Percentiles rank a stretch among this genome's conserved stretches.
phyloP scores from a whole-genome alignment of 2,329 filamentous ascomycete species.

The Trichoderma endophyticum region DNA sequence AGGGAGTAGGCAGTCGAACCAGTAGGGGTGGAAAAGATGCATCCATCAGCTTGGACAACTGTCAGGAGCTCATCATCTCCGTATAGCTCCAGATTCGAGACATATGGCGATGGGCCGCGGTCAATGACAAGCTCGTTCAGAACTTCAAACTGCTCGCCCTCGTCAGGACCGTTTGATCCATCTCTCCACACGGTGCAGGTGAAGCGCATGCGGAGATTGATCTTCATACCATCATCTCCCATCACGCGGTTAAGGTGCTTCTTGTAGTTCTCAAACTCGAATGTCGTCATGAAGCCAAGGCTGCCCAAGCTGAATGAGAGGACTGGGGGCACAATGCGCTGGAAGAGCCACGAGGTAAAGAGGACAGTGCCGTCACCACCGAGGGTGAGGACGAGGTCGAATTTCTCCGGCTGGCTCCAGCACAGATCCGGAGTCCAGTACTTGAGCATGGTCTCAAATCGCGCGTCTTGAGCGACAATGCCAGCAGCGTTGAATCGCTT shows the following conservation, averaged over 20 bases:
- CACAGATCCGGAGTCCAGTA: slow-evolving; percentile 98
- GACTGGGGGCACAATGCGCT: slow-evolving; percentile 80
- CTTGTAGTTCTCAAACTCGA: slow-evolving; percentile 85
- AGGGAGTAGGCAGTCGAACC: slow-evolving; percentile 94
- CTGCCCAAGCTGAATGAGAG: slow-evolving; percentile 81
- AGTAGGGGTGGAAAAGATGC: slow-evolving; percentile 96
- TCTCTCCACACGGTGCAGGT: slow-evolving; percentile 94
- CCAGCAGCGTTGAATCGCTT: slow-evolving; percentile 79
- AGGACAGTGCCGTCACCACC: slow-evolving; percentile 85
- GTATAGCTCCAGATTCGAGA: slow-evolving; percentile 94
- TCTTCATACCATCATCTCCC: slow-evolving; percentile 93
- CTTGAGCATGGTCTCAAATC: slow-evolving; percentile 78
- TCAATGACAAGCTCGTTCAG: slow-evolving; percentile 98
- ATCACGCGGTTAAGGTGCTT: slow-evolving; percentile 83
- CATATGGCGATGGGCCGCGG: slow-evolving; percentile 91
- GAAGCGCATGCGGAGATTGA: slow-evolving; percentile 97
- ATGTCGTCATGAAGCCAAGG: slow-evolving; percentile 84
- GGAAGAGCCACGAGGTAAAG: slow-evolving; percentile 90
- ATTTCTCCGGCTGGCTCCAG: slow-evolving; percentile 89
- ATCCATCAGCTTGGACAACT: slow-evolving; percentile 93
- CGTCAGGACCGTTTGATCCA: slow-evolving; percentile 54
- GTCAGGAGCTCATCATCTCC: slow-evolving; percentile 94
- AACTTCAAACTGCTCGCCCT: slow-evolving; percentile 95
- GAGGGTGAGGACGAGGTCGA: slow-evolving; percentile 87
- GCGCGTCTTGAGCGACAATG: slow-evolving; percentile 69